Conservation (phyloP, 2,329 filamentous ascomycete genomes). For the Cercospora zeina region DNA sequence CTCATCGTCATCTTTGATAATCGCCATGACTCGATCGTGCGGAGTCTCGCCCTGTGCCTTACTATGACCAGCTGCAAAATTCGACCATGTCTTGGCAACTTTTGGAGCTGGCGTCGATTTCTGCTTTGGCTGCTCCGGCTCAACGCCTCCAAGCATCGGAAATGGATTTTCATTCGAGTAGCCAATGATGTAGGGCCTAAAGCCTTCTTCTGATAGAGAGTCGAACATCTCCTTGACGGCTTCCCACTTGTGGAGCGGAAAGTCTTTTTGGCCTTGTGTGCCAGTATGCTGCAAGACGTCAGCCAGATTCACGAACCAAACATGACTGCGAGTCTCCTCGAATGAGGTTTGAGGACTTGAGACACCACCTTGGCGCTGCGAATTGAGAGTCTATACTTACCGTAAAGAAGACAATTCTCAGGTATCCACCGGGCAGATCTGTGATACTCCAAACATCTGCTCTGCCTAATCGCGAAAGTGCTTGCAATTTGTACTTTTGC, state of each 20-base stretch:
- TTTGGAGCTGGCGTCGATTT: slow-evolving; percentile 32
- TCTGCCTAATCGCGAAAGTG: slow-evolving; percentile 34
- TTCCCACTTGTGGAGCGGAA: slow-evolving; percentile 33
- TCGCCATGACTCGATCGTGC: slow-evolving; percentile 39
- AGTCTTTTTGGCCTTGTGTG: slow-evolving; percentile 37
- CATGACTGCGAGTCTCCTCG: background rate
- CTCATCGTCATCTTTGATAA: slow-evolving; percentile 39
- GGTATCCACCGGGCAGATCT: slow-evolving; percentile 36
- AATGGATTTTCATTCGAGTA: slow-evolving; percentile 40
- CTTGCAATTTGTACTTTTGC: slow-evolving; percentile 34
- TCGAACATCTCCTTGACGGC: slow-evolving; percentile 41
- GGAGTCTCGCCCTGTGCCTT: slow-evolving; percentile 30
- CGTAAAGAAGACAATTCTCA: slow-evolving; percentile 38
- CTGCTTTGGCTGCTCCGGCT: slow-evolving; percentile 33
- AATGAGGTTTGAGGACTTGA: background rate
- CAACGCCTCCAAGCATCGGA: slow-evolving; percentile 39
- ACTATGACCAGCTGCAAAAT: slow-evolving; percentile 34
- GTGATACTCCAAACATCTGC: slow-evolving; percentile 24
- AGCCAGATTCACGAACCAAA: background rate
- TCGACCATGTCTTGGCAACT: slow-evolving; percentile 35
- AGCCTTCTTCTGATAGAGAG: slow-evolving; percentile 35
- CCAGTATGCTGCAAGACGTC: slow-evolving; percentile 35
- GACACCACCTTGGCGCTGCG: background rate
- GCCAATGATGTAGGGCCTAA: slow-evolving; percentile 39
- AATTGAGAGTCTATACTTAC: slow-evolving; percentile 22